Percentiles rank a stretch among this genome's conserved stretches.
Evolutionary conservation across 2,329 filamentous ascomycete genomes (phyloP).

Genomic region (Cladobotryum mycophilum): DNA sequence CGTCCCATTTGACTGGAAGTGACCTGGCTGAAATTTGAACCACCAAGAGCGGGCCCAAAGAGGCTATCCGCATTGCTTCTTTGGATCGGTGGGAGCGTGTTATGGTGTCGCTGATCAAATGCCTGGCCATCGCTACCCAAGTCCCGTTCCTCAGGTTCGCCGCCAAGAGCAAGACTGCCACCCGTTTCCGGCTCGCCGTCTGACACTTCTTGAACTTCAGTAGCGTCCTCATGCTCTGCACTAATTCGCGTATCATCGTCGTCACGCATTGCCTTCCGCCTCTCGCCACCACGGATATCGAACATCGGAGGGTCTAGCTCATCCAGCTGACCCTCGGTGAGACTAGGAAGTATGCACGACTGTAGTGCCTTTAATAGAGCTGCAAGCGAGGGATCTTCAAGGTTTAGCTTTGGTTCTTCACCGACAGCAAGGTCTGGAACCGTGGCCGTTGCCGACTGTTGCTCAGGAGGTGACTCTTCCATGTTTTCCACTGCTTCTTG

Average conservation of each 20-base stretch:
- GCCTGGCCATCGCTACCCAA: slow-evolving; percentile 42
- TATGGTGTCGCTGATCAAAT: slow-evolving; percentile 55
- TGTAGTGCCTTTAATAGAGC: slow-evolving; percentile 33
- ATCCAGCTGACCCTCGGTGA: slow-evolving; percentile 13
- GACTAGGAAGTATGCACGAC: slow-evolving; percentile 27
- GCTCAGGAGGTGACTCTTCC: slow-evolving; percentile 16
- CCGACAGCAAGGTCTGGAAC: not conserved
- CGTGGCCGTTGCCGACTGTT: slow-evolving; percentile 8
- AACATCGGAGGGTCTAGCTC: slow-evolving; percentile 63
- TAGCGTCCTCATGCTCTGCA: slow-evolving; percentile 42
- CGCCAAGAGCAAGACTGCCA: slow-evolving; percentile 79
- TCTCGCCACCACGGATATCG: slow-evolving; percentile 74
- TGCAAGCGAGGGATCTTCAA: slow-evolving; percentile 24
- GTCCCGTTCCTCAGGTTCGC: slow-evolving; percentile 82
- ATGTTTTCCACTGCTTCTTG: slow-evolving; percentile 36
- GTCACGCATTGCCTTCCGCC: slow-evolving; percentile 70
- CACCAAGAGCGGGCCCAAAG: slow-evolving; percentile 46
- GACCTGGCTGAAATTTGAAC: slow-evolving; percentile 42
- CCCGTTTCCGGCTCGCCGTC: slow-evolving; percentile 78
- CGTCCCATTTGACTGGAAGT: slow-evolving; percentile 54
- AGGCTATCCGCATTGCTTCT: slow-evolving; percentile 48
- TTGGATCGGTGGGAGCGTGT: slow-evolving; percentile 72
- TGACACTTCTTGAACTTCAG: slow-evolving; percentile 39
- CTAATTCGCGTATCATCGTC: slow-evolving; percentile 54
- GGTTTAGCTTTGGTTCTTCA: not conserved